These are phyloP conservation scores for Quercus parvula DNA, from an alignment of 306 rosid genomes.

Conservation along the genomic window DNA sequence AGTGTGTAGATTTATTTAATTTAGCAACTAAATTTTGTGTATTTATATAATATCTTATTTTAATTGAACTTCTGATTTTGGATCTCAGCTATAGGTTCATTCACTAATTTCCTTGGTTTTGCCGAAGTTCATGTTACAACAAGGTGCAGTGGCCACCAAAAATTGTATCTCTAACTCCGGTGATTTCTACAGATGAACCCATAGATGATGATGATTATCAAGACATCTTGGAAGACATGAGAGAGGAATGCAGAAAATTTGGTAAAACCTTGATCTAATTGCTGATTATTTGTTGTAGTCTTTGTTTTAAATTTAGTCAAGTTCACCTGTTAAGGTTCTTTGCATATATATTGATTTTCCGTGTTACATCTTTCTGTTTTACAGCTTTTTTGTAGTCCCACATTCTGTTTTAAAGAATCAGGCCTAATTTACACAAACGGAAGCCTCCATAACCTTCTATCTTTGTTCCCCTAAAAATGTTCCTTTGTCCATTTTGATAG, in stretches of 20 bases:
- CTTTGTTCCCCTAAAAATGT: constrained; percentile 27
- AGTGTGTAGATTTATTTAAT: not conserved
- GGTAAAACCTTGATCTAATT: constrained; percentile 34
- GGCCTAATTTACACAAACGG: constrained; percentile 74
- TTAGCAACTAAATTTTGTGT: not conserved
- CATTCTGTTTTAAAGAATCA: constrained; percentile 79
- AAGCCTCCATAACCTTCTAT: constrained; percentile 65
- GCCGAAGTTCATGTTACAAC: constrained; percentile 88
- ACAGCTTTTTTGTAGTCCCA: constrained; percentile 69
- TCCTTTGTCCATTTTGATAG: constrained; percentile 11
- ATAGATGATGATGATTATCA: constrained; percentile 87
- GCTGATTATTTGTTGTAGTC: not conserved
- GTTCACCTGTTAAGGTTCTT: constrained; percentile 11
- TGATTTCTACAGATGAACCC: constrained; percentile 79
- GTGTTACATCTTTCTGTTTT: constrained; percentile 61
- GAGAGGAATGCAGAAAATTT: constrained; percentile 79
- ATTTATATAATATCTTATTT: not conserved
- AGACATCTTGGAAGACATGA: constrained; percentile 89
- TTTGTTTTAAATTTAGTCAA: not conserved
- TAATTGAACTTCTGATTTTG: too few species aligned
- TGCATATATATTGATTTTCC: constrained; percentile 40
- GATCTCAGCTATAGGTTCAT: too few species aligned
- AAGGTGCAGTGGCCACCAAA: constrained; percentile 70
- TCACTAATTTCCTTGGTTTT: not conserved
- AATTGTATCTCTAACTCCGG: constrained; percentile 79